A percentile compares a stretch with the other conserved stretches of the same genome.
phyloP scores from a whole-genome alignment of 805 yeast genomes.

The Kuraishia floccosa region DNA sequence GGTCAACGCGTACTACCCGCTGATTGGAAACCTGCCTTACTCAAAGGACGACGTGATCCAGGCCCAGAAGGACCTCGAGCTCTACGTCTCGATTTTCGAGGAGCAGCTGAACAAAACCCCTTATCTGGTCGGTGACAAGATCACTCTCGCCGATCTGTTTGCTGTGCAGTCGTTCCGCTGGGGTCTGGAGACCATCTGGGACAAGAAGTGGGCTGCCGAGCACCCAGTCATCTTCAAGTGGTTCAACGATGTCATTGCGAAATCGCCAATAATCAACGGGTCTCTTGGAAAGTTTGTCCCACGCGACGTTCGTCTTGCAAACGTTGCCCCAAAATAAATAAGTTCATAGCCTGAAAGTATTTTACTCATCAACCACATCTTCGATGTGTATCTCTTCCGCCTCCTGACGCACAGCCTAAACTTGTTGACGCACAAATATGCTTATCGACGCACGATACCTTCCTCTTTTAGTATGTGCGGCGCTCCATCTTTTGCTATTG shows the following conservation, averaged over 20 bases:
- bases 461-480: too few relatives aligned
- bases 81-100: slow-evolving; percentile 12
- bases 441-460: too few relatives aligned
- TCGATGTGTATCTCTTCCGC: too few relatives aligned
- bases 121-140: slow-evolving; percentile 34
- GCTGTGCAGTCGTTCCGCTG: slow-evolving; percentile 30
- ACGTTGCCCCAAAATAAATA: too few relatives aligned
- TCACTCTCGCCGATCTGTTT: slow-evolving; percentile 32
- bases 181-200: slow-evolving; percentile 34
- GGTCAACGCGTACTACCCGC: slow-evolving; percentile 43
- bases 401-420: too few relatives aligned
- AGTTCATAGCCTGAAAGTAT: too few relatives aligned
- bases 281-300: too few relatives aligned
- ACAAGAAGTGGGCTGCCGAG: slow-evolving; percentile 35
- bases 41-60: slow-evolving; percentile 48
- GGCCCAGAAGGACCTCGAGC: slow-evolving; percentile 5
- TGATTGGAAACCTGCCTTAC: slow-evolving; percentile 59
- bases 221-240: slow-evolving; percentile 43
- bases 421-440: too few relatives aligned
- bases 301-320: too few relatives aligned
- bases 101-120: slow-evolving; percentile 27
- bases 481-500: too few relatives aligned
- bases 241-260: slow-evolving; percentile 28
- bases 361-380: too few relatives aligned
- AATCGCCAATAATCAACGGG: slow-evolving; percentile 15